Evolutionary conservation across 2,329 filamentous ascomycete genomes (phyloP).

Genomic region (Microdochium nivale): DNA sequence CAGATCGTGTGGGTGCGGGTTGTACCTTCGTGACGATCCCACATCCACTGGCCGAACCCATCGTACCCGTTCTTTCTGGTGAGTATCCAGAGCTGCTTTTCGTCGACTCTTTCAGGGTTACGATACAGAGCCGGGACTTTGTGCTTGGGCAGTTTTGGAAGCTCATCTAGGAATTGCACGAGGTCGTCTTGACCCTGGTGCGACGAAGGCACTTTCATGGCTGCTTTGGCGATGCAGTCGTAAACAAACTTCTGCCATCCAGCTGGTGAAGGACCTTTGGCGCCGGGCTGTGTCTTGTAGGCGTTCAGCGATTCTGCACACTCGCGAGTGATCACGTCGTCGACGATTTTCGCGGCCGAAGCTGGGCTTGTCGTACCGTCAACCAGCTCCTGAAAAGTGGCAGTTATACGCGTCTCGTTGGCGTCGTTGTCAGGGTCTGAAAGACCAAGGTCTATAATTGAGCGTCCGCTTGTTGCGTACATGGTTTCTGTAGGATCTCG

Average conservation of each 20-base stretch:
- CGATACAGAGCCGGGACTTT: background rate
- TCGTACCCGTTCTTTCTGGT: background rate
- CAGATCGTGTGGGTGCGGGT: too few species aligned
- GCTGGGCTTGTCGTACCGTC: background rate
- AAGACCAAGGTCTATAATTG: background rate
- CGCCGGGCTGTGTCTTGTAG: background rate
- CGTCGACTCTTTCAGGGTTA: background rate
- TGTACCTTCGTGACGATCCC: conserved; percentile 1
- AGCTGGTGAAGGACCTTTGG: background rate
- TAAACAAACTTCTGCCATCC: conserved; percentile 1
- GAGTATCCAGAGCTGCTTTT: conserved; percentile 1
- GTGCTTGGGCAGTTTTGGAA: background rate
- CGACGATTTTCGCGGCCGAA: background rate
- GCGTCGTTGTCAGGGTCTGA: background rate
- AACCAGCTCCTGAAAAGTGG: background rate
- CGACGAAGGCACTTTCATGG: background rate
- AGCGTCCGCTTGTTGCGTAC: background rate
- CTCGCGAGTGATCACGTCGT: background rate
- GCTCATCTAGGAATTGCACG: background rate
- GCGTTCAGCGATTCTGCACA: background rate
- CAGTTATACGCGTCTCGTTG: background rate
- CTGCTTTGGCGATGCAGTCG: background rate
- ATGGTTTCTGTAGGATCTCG: too few species aligned
- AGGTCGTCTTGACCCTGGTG: conserved; percentile 1
- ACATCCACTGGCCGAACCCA: conserved; percentile 1